Percentiles rank a stretch among this genome's conserved stretches.
These are phyloP conservation scores for Scytalidium lignicola DNA, from an alignment of 2,329 filamentous ascomycete genomes.

Conservation along the genomic window DNA sequence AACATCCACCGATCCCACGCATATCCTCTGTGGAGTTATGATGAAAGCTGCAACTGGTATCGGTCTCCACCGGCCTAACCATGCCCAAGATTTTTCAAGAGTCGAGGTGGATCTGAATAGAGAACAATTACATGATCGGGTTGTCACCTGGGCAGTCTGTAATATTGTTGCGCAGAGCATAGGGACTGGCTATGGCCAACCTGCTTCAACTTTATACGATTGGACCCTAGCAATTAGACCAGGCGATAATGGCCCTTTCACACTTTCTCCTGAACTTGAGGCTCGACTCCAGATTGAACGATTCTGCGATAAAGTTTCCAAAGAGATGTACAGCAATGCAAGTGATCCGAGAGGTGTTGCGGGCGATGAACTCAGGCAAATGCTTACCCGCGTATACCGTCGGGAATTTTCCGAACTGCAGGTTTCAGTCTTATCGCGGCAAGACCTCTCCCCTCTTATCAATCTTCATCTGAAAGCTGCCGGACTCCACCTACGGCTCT, in stretches of 20 bases:
- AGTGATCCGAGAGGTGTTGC: conserved; percentile 66
- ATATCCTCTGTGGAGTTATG: conserved; percentile 73
- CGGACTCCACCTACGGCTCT: conserved; percentile 68
- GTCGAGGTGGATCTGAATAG: conserved; percentile 70
- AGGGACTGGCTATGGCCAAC: conserved; percentile 79
- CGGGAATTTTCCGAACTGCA: conserved; percentile 61
- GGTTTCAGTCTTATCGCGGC: conserved; percentile 50
- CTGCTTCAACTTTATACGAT: conserved; percentile 71
- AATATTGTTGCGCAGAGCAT: conserved; percentile 79
- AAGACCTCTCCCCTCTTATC: conserved; percentile 52
- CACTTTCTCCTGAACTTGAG: conserved; percentile 57
- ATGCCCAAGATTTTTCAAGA: conserved; percentile 78
- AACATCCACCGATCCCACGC: conserved; percentile 73
- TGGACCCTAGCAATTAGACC: conserved; percentile 63
- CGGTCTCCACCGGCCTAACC: conserved; percentile 72
- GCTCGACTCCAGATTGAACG: conserved; percentile 66
- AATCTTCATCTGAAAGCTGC: conserved; percentile 68
- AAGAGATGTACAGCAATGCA: conserved; percentile 74
- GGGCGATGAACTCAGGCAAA: conserved; percentile 61
- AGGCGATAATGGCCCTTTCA: conserved; percentile 54
- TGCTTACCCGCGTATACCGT: conserved; percentile 61
- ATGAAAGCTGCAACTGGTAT: conserved; percentile 84
- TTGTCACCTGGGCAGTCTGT: conserved; percentile 78
- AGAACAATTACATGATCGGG: conserved; percentile 72
- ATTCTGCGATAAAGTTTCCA: conserved; percentile 72